Evolutionary conservation across 176 grass and related monocot genomes (phyloP).

Genomic region (Hsuehochloa calcarea): DNA sequence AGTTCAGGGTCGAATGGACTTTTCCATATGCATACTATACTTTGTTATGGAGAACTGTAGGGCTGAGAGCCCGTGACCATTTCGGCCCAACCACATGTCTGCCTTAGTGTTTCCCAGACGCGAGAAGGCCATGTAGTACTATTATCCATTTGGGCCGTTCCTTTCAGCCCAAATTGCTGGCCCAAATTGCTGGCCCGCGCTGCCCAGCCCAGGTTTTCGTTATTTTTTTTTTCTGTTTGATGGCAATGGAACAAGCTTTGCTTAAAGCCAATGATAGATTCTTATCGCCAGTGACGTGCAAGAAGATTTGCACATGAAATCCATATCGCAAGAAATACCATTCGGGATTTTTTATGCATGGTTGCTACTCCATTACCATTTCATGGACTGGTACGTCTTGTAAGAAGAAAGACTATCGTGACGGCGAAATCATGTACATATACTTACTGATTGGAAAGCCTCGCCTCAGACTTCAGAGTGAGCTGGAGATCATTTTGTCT

Average conservation of each 20-base stretch:
- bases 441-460: slow-evolving; percentile 8
- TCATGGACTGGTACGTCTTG: background rate
- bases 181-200: too few relatives aligned
- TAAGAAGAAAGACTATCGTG: background rate
- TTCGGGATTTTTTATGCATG: background rate
- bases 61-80: background rate
- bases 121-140: background rate
- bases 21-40: too few relatives aligned
- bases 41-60: background rate
- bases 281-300: background rate
- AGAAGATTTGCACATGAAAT: background rate
- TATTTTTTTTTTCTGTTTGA: background rate
- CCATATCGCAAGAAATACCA: background rate
- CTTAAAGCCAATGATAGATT: background rate
- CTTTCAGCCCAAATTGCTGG: background rate
- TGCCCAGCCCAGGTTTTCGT: background rate
- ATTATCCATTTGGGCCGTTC: background rate
- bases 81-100: too few relatives aligned
- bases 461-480: background rate
- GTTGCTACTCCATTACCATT: background rate
- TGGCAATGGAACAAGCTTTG: background rate
- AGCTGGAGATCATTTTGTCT: slow-evolving; percentile 41
- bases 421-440: background rate
- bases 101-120: too few relatives aligned
- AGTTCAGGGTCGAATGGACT: too few relatives aligned